These are phyloP conservation scores for Cokeromyces recurvatus DNA, from an alignment of 371 early-diverging fungal species.

Conservation along the genomic window DNA sequence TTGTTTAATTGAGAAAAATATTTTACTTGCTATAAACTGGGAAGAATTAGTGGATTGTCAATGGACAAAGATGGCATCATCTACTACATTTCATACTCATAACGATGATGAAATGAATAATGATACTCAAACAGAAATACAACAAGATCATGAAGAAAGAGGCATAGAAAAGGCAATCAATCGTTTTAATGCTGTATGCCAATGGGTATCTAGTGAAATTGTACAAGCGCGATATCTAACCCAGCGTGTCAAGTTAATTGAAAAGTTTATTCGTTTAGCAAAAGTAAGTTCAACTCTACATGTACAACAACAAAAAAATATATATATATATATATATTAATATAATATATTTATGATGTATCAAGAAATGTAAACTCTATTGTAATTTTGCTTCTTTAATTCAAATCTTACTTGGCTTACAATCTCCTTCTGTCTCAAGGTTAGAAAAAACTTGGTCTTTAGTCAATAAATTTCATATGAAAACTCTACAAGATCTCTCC, in stretches of 20 bases:
- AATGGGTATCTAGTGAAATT: slow-evolving; percentile 72
- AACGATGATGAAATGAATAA: background rate
- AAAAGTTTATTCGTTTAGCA: slow-evolving; percentile 71
- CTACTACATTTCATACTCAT: slow-evolving; percentile 3
- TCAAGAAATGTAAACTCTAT: slow-evolving; percentile 58
- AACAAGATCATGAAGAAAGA: slow-evolving; percentile 13
- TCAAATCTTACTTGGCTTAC: slow-evolving; percentile 60
- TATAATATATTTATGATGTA: background rate
- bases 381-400: slow-evolving; percentile 63
- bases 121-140: slow-evolving; percentile 5
- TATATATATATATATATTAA: background rate
- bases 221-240: slow-evolving; percentile 49
- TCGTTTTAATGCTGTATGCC: slow-evolving; percentile 65
- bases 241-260: slow-evolving; percentile 58
- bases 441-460: slow-evolving; percentile 57
- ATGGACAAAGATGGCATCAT: slow-evolving; percentile 49
- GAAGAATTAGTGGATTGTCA: slow-evolving; percentile 59
- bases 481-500: slow-evolving; percentile 50
- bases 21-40: slow-evolving; percentile 53
- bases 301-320: background rate
- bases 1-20: slow-evolving; percentile 55
- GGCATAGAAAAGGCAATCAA: slow-evolving; percentile 61
- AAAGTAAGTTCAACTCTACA: slow-evolving; percentile 42
- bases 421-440: slow-evolving; percentile 57
- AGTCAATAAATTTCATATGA: slow-evolving; percentile 45